These are phyloP conservation scores for Tolypocladium paradoxum DNA, from an alignment of 2,329 filamentous ascomycete genomes.

Conservation along the genomic window DNA sequence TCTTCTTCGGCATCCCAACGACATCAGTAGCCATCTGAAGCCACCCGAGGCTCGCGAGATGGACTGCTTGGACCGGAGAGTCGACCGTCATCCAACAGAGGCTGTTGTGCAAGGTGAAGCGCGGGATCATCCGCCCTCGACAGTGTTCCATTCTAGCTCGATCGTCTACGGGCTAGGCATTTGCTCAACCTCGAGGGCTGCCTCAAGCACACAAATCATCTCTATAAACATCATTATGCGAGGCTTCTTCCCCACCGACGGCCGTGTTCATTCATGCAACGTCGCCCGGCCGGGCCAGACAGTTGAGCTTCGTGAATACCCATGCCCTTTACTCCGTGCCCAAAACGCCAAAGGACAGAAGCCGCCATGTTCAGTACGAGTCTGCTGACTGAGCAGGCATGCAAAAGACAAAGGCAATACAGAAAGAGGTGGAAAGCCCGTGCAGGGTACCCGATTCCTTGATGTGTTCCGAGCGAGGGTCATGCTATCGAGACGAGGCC, in stretches of 20 bases:
- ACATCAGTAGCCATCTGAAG: not conserved
- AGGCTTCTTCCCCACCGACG: not conserved
- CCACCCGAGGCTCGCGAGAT: not conserved
- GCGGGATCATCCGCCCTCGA: not conserved
- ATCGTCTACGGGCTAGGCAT: not conserved
- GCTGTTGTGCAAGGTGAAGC: not conserved
- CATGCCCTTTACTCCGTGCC: not conserved
- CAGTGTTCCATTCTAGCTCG: not conserved
- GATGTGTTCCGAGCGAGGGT: not conserved
- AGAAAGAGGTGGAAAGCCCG: too few relatives aligned
- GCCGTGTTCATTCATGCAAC: not conserved
- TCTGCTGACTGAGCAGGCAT: not conserved
- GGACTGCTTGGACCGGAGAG: not conserved
- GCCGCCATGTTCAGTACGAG: not conserved
- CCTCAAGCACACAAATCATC: not conserved
- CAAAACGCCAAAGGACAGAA: not conserved
- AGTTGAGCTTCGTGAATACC: not conserved
- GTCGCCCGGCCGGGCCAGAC: not conserved
- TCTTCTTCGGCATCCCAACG: not conserved
- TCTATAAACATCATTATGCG: not conserved
- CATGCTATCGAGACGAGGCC: not conserved
- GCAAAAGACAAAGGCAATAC: not conserved
- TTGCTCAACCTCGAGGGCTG: not conserved
- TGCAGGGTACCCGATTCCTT: not conserved
- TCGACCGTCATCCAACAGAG: not conserved